Percentiles rank a stretch among this genome's conserved stretches.
Evolutionary conservation across 805 yeast genomes (phyloP).

Genomic region (Kuraishia floccosa): DNA sequence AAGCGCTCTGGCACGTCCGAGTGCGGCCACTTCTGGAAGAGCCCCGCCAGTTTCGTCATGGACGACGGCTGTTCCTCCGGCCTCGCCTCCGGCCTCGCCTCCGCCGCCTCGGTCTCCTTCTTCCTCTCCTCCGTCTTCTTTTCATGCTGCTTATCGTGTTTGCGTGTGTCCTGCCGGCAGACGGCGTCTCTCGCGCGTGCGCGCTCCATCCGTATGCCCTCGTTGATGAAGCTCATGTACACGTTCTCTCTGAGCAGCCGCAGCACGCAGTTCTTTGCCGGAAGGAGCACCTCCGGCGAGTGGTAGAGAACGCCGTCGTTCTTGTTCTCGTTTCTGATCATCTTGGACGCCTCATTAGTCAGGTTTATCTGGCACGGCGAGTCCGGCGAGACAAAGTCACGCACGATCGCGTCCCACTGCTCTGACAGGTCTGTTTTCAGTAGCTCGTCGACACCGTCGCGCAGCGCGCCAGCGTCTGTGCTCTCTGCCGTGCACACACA

Average conservation of each 20-base stretch:
- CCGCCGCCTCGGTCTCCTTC: too few species aligned
- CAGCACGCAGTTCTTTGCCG: constrained; percentile 18
- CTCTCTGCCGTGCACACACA: not conserved
- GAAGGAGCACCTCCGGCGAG: constrained; percentile 17
- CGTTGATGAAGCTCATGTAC: constrained; percentile 13
- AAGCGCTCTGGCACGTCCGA: too few species aligned
- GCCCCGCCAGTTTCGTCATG: too few species aligned
- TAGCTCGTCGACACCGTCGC: not conserved
- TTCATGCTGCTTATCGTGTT: too few species aligned
- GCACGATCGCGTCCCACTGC: constrained; percentile 19
- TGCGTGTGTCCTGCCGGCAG: too few species aligned
- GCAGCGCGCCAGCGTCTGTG: not conserved
- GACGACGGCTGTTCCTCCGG: too few species aligned
- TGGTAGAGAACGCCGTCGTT: constrained; percentile 13
- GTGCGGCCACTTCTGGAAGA: too few species aligned
- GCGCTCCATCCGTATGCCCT: too few species aligned
- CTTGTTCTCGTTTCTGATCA: constrained; percentile 14
- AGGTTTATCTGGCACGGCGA: constrained; percentile 39
- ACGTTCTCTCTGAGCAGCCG: constrained; percentile 20
- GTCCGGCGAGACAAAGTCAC: constrained; percentile 25
- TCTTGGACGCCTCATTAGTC: constrained; percentile 23
- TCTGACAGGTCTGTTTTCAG: not conserved
- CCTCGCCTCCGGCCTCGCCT: too few species aligned
- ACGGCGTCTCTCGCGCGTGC: too few species aligned
- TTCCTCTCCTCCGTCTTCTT: too few species aligned